Base-by-base conservation (phyloP, 1,139 yeast genomes). In the Kodamaea ohmeri region DNA sequence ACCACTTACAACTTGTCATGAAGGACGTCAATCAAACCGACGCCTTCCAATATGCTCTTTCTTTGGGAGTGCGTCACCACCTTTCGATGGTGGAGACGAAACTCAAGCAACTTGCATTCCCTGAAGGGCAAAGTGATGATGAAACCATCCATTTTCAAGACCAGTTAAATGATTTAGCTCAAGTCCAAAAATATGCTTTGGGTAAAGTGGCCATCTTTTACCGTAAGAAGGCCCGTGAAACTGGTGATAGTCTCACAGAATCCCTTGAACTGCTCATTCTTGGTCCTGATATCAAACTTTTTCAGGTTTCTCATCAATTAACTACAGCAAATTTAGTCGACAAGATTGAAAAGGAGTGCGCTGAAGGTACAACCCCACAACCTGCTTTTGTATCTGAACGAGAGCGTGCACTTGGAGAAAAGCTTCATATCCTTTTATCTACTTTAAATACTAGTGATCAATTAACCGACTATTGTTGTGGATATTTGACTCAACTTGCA, bases 21-120 rank as follows among this genome's bases (percentile, higher is more conserved):
- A 16, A 27, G 19, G 30, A 27, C 13, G 6, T 24, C 4, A 27
- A 27, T 20, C 30, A 12, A 12, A 18, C 9, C 6, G 17, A 17
- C n/a, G 6, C 21, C 15, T 19, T 9, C 26, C 8, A 46, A 26
- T 53, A 51, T 41, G 60, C 56, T 3, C 50, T 52, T 31, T 50
- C 51, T n/a, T 37, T 54, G 35, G 60, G 56, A 1, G 32, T 55
- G 25, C 42, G 47, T 27, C 47, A 44, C 9, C 55, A 53, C 27
- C 38, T 55, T 30, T 12, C 18, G 13, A 9, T 20, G 13, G 34
- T 39, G 12, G 40, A 42, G 20, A n/a, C 16, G 6, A 32, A 37
- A 6, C 35, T 39, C 27, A 21, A 28, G n/a, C 18, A 33, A 11
- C 17, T 29, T 6, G 25, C 15, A n/a, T 21, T 12, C 13, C n/a